A percentile compares a stretch with the other conserved stretches of the same genome.
Evolutionary conservation across 2,329 filamentous ascomycete species (phyloP).

Genomic region (Fusarium napiforme): DNA sequence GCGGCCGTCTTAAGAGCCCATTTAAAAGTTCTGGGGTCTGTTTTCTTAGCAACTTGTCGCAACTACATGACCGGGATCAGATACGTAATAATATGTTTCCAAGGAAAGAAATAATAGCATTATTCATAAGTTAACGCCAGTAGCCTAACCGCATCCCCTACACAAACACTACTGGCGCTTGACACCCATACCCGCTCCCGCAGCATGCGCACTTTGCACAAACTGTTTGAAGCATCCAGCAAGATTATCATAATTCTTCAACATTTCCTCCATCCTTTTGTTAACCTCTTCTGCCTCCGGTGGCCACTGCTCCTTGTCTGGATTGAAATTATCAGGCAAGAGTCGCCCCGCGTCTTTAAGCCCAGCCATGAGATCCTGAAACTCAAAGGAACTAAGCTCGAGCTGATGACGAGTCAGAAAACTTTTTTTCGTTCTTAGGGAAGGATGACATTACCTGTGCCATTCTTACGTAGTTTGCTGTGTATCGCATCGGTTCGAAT

Average conservation of each 20-base stretch:
- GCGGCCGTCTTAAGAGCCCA: background rate
- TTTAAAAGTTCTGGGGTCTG: background rate
- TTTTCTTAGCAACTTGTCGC: too few species aligned
- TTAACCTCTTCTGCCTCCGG: conserved; percentile 3
- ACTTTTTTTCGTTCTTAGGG: too few species aligned
- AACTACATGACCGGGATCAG: background rate
- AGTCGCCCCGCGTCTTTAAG: background rate
- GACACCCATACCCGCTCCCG: background rate
- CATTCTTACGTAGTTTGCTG: conserved; percentile 1
- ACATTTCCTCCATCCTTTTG: background rate
- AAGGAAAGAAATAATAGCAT: background rate
- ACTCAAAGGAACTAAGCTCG: background rate
- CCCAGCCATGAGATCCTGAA: background rate
- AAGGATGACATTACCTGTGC: too few species aligned
- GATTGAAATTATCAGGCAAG: background rate
- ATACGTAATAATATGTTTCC: background rate
- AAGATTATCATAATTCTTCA: background rate
- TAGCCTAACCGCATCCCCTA: fast-evolving
- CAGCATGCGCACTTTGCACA: conserved; percentile 6
- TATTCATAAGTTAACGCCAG: background rate
- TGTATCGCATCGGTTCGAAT: conserved; percentile 17
- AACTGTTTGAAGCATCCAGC: conserved; percentile 10
- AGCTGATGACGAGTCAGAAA: background rate
- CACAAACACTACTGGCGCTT: background rate
- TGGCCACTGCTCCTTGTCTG: conserved; percentile 3